Conservation (phyloP, 768 basidiomycete species). For the Gloeophyllum trabeum region DNA sequence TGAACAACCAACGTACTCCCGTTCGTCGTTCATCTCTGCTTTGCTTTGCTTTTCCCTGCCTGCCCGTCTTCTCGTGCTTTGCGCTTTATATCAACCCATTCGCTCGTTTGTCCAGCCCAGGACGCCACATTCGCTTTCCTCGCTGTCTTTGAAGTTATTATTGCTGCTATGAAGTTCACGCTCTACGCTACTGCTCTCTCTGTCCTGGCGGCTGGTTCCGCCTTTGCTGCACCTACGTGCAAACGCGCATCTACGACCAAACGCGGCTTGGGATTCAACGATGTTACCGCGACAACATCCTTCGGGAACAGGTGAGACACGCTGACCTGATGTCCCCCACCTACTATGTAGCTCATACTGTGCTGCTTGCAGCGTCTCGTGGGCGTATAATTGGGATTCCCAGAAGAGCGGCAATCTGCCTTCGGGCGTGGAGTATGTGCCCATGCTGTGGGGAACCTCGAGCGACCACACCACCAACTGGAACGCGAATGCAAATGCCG, state of each 20-base stretch:
- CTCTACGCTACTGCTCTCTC: constrained; percentile 5
- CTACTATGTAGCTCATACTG: neutral
- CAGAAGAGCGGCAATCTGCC: constrained; percentile 9
- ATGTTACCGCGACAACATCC: constrained; percentile 9
- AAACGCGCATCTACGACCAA: no score
- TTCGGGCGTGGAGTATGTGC: constrained; percentile 11
- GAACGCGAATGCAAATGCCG: constrained; percentile 14
- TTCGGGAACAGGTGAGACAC: constrained; percentile 13
- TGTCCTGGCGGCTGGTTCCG: neutral
- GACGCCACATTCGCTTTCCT: no score
- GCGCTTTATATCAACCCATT: no score
- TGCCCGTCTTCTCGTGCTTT: no score
- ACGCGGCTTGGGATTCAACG: constrained; percentile 19
- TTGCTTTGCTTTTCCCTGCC: no score
- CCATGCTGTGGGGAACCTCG: constrained; percentile 16
- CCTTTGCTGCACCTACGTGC: no score
- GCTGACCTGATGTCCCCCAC: no score
- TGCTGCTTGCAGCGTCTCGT: constrained; percentile 2
- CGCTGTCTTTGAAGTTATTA: no score
- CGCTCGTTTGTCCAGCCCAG: no score
- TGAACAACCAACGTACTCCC: no score
- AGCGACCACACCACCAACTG: constrained; percentile 12
- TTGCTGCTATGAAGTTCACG: no score
- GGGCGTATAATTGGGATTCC: constrained; percentile 18
- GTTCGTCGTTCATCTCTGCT: no score